phyloP scores from a whole-genome alignment of 768 basidiomycete species.

The Kwoniella newhampshirensis region DNA sequence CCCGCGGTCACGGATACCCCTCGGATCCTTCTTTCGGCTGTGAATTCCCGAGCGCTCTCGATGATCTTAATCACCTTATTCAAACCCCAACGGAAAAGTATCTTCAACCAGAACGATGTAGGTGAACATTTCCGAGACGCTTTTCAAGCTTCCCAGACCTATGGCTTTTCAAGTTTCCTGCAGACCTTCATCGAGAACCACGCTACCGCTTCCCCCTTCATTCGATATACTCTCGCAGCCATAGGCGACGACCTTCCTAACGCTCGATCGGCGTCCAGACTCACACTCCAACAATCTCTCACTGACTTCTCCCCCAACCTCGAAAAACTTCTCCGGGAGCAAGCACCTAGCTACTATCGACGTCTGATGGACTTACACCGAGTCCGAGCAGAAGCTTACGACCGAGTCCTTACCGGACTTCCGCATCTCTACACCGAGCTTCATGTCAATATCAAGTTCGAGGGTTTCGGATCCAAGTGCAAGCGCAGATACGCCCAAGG shows the following conservation, averaged over 20 bases:
- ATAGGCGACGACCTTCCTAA: neutral
- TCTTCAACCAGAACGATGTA: neutral
- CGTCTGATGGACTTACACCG: neutral
- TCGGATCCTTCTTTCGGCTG: too few relatives aligned
- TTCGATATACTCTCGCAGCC: neutral
- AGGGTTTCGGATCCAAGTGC: constrained; percentile 13
- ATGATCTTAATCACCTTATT: neutral
- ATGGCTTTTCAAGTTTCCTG: neutral
- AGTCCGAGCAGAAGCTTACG: neutral
- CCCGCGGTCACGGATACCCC: too few relatives aligned
- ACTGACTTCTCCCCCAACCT: neutral
- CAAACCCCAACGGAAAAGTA: neutral
- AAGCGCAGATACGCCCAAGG: constrained; percentile 10
- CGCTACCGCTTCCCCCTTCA: neutral
- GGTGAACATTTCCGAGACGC: neutral
- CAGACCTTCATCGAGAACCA: neutral
- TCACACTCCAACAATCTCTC: neutral
- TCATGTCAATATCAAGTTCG: constrained; percentile 9
- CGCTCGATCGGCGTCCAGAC: neutral
- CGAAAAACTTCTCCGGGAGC: neutral
- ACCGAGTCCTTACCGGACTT: too few relatives aligned
- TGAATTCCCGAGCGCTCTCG: neutral
- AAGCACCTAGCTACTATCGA: neutral
- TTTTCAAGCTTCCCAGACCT: neutral
- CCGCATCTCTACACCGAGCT: neutral